Base-by-base conservation (phyloP, 768 basidiomycete species). In the Gautieria morchelliformis region DNA sequence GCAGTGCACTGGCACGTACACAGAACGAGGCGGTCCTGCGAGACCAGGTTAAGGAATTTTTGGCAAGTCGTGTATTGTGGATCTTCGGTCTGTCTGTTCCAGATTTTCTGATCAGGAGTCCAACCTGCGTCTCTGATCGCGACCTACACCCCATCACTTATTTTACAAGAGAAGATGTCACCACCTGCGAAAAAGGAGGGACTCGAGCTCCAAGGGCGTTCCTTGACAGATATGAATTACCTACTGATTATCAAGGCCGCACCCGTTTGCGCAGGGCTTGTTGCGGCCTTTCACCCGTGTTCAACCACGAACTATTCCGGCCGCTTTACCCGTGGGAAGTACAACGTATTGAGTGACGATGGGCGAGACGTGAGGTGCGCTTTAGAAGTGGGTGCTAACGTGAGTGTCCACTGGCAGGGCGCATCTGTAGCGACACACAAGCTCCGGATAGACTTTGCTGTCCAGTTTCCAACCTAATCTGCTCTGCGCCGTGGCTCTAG, bases 391-490 rank as follows among this genome's bases (percentile, higher is more conserved):
- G 27, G 24, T 7, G n/a, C 48, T 54, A 19, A 52, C 20, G 51
- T 52, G 33, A 52, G 4, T 6, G 33, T 52, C 12, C 51, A 52
- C 51, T n/a, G n/a, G n/a, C 51, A 52, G 15, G 51, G 51, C 20
- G 35, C 51, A 52, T 52, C 51, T 52, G 37, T 35, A 11, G 14
- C 8, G 35, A 35, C 11, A 19, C 51, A 22, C 19, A 3, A 19
- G 42, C 42, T 44, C 17, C 14, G 5, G 42, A 19, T 30, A 17
- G 14, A 20, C 22, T 40, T 27, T 33, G 30, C 42, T 51, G 35
- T 82, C 89, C 89, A 37, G 87, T 89, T 66, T 92, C 90, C 8
- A 93, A 71, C 69, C 90, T 71, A 47, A 93, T 65, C 59, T 69
- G 72, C 27, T 83, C 79, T 6, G 78, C n/a, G 73, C 9, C 75